Conservation (phyloP, 371 early-diverging fungal species). For the Syncephalastrum sp. region DNA sequence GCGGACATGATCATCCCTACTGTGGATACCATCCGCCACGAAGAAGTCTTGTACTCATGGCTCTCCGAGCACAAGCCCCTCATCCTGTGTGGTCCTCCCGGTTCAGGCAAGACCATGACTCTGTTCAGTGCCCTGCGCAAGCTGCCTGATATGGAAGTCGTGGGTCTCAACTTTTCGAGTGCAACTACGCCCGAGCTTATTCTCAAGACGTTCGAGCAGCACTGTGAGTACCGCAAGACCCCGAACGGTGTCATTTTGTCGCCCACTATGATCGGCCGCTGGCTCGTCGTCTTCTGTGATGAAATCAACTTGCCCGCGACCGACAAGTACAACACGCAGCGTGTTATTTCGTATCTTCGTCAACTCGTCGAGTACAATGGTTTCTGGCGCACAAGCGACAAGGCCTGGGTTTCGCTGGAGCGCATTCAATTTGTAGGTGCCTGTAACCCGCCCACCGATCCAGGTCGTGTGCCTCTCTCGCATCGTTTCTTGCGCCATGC, state of each 20-base stretch:
- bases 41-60: slow-evolving; percentile 94
- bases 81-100: slow-evolving; percentile 98
- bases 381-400: slow-evolving; percentile 92
- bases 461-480: slow-evolving; percentile 95
- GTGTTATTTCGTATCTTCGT: slow-evolving; percentile 95
- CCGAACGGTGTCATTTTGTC: slow-evolving; percentile 89
- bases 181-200: slow-evolving; percentile 96
- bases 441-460: slow-evolving; percentile 99
- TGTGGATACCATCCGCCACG: slow-evolving; percentile 96
- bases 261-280: slow-evolving; percentile 83
- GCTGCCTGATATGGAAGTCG: slow-evolving; percentile 94
- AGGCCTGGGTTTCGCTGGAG: slow-evolving; percentile 92
- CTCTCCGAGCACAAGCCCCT: slow-evolving; percentile 94
- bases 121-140: slow-evolving; percentile 94
- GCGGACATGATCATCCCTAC: slow-evolving; percentile 98
- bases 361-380: slow-evolving; percentile 96
- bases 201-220: slow-evolving; percentile 95
- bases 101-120: slow-evolving; percentile 99
- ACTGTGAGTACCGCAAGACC: slow-evolving; percentile 97
- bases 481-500: slow-evolving; percentile 97
- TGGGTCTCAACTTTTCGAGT: slow-evolving; percentile 97
- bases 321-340: slow-evolving; percentile 97
- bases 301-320: slow-evolving; percentile 97
- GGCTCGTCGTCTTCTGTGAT: slow-evolving; percentile 99
- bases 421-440: slow-evolving; percentile 99